Evolutionary conservation across 179 eudicot species (phyloP).

Genomic region (Silene vulgaris): DNA sequence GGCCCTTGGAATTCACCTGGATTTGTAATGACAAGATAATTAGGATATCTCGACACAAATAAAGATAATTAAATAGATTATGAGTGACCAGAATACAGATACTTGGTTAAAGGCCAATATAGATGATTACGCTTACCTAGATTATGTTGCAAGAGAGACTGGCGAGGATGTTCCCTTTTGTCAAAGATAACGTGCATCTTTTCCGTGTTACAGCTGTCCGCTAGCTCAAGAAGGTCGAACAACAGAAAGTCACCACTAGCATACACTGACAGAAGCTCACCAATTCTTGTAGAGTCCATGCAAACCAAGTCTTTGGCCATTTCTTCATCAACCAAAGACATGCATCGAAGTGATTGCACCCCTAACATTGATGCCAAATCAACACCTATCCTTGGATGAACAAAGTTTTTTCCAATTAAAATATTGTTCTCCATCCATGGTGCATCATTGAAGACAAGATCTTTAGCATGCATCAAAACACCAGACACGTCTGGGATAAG

Average conservation of each 20-base stretch:
- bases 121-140: conserved; percentile 52
- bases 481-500: conserved; percentile 80
- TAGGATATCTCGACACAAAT: not conserved
- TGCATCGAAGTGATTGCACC: conserved; percentile 76
- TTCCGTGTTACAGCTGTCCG: conserved; percentile 91
- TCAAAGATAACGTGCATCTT: conserved; percentile 82
- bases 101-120: not conserved
- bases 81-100: conserved; percentile 8
- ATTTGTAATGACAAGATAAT: conserved; percentile 15
- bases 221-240: conserved; percentile 93
- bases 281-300: conserved; percentile 78
- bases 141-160: conserved; percentile 89
- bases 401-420: conserved; percentile 55
- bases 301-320: conserved; percentile 95
- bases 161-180: conserved; percentile 86
- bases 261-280: conserved; percentile 65
- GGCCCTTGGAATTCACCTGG: conserved; percentile 99
- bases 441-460: conserved; percentile 96
- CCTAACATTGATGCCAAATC: conserved; percentile 85
- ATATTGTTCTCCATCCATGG: conserved; percentile 85
- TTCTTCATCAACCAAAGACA: conserved; percentile 90
- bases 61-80: not conserved
- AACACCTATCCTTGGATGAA: conserved; percentile 70
- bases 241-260: conserved; percentile 60
- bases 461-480: conserved; percentile 47